Evolutionary conservation across 2,329 filamentous ascomycete genomes (phyloP).

Genomic region (Ustilaginoidea virens): DNA sequence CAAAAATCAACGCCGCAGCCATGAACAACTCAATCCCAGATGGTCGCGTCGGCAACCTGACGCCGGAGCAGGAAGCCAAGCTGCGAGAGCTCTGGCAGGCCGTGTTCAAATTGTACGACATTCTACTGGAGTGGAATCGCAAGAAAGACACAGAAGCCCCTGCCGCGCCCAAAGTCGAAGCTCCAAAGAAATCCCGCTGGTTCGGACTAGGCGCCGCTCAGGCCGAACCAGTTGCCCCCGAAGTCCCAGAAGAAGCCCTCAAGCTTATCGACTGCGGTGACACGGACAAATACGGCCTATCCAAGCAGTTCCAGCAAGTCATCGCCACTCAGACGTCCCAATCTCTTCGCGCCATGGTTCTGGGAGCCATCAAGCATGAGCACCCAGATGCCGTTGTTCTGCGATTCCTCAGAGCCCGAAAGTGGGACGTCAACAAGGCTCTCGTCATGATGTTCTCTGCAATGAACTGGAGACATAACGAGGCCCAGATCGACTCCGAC

Average conservation of each 20-base stretch:
- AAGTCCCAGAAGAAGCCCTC: conserved; percentile 4
- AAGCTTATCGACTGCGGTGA: conserved; percentile 4
- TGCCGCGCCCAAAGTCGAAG: conserved; percentile 1
- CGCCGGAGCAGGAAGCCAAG: conserved; percentile 9
- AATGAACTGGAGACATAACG: conserved; percentile 20
- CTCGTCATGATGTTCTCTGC: conserved; percentile 22
- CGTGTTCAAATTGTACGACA: conserved; percentile 9
- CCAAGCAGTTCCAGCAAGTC: conserved; percentile 5
- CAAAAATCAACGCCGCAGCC: background rate
- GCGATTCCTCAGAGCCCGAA: conserved; percentile 24
- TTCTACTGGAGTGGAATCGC: conserved; percentile 2
- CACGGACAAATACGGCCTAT: conserved; percentile 3
- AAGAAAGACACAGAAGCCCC: background rate
- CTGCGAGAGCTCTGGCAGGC: conserved; percentile 12
- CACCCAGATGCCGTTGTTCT: conserved; percentile 22
- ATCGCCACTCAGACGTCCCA: conserved; percentile 2
- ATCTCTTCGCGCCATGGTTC: conserved; percentile 7
- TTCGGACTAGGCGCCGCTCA: conserved; percentile 4
- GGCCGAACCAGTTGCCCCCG: background rate
- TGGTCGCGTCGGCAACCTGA: conserved; percentile 11
- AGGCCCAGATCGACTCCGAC: conserved; percentile 15
- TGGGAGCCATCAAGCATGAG: conserved; percentile 9
- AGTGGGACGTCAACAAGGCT: conserved; percentile 24
- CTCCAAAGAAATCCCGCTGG: conserved; percentile 5
- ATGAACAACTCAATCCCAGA: conserved; percentile 2